Base-by-base conservation (phyloP, 495 filamentous ascomycete species). In the Lasiosphaeria ovina region DNA sequence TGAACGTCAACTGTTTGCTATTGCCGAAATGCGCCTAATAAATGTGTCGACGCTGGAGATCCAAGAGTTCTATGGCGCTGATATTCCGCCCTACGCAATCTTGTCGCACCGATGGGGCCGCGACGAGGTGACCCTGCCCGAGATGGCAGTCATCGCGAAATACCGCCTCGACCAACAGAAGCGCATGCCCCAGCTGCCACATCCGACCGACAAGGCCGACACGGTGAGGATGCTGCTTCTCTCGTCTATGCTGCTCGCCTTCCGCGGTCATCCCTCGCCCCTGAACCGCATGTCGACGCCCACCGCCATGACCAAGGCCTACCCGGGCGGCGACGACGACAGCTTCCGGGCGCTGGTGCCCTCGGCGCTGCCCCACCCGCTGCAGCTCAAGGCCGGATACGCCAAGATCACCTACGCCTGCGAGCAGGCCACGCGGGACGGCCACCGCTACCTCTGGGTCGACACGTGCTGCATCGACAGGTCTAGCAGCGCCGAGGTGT, bases 31-130 rank as follows among this genome's bases (percentile, higher is more conserved):
- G 76, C 68, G 75, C 34, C 63, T 79, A 8, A 58, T 79, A 55
- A 73, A 78, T 47, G 66, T 70, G 32, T 60, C 59, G 6, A 76
- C 69, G 11, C 63, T 73, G 16, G 63, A 66, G 53, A 55, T 79
- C 17, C 64, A 74, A 17, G 66, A 71, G 31, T 77, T 76, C 54
- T 63, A 66, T 33, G 68, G 61, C 7, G 57, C 55, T 47, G 38
- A 66, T 11, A 63, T 69, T n/a, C 76, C 76, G 2, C 11, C 31
- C 14, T 80, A 79, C 54, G 76, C 76, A 40, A 79, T 77, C 42
- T 61, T 80, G 17, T 80, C 78, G 4, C 79, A 81, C 61, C 73
- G 66, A 6, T 80, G 76, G 77, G 70, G 62, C 6, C 34, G 62
- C 0, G 68, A 72, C 0, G 78, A 81, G 60, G 60, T 80, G 10